Base-by-base conservation (phyloP, 768 basidiomycete species). In the Tylopilus subfusipes region DNA sequence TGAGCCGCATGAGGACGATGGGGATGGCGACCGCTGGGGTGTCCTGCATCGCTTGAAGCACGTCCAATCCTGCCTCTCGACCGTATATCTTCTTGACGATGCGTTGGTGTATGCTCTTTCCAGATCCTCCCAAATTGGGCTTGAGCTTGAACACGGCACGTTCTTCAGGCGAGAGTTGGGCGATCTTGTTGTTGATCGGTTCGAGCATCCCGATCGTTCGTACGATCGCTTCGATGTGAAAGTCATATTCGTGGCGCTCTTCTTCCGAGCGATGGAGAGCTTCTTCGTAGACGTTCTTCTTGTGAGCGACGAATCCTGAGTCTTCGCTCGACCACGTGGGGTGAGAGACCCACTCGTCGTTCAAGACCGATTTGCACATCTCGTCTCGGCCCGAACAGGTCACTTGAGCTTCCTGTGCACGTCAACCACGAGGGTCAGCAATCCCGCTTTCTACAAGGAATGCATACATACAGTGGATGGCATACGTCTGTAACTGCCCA, bases 31-130 rank as follows among this genome's bases (percentile, higher is more conserved):
- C 73, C 14, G 84, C 83, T 0, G 97, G 96, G 7, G 85, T 80
- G n/a, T 98, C 95, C 70, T 98, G 93, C 81, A 99, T 86, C 0
- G 91, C 86, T 39, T 84, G 81, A 38, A 93, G 79, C 1, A 94
- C 90, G 48, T 92, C 90, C 58, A 86, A 61, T 4, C 92, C 93
- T 0, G 84, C 78, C 42, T 93, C 92, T 12, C 85, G 83, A 0
- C 96, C 96, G 63, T 98, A 99, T 24, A 99, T 88, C 78, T 99
- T 99, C 78, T 97, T 96, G 68, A 99, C 81, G 54, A 98, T 86
- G 2, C 97, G 81, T 57, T 93, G 88, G 64, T 98, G 93, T 56
- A 98, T 90, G 46, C 85, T 86, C 72, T 97, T 97, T 21, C 73
- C 76, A 36, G 85, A 83, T 1, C 93, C 92, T 11, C 88, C 88